Conservation (phyloP, 2,329 filamentous ascomycete genomes). For the Fusarium sp. region DNA sequence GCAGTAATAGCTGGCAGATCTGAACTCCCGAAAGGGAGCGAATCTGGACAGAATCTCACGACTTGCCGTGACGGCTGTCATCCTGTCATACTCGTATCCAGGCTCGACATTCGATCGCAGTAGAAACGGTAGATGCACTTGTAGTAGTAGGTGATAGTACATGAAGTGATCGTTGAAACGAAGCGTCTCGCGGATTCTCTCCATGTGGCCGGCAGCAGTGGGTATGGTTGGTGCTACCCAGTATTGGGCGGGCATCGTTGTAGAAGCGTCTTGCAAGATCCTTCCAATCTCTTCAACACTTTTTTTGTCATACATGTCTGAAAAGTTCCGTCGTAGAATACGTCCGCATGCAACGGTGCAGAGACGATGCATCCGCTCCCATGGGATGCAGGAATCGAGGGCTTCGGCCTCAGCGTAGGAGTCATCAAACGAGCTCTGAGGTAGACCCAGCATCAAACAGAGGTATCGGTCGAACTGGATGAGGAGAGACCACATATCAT, state of each 20-base stretch:
- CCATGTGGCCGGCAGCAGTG: slow-evolving; percentile 19
- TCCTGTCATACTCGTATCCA: slow-evolving; percentile 60
- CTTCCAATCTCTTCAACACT: slow-evolving; percentile 57
- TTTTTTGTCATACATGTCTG: slow-evolving; percentile 33
- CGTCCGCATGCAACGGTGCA: slow-evolving; percentile 56
- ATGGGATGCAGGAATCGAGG: slow-evolving; percentile 47
- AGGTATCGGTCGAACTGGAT: slow-evolving; percentile 60
- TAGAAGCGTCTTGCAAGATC: slow-evolving; percentile 58
- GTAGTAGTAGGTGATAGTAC: slow-evolving; percentile 63
- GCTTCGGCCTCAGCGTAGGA: slow-evolving; percentile 47
- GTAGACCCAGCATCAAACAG: slow-evolving; percentile 60
- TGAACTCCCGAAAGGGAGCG: slow-evolving; percentile 55
- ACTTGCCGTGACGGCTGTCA: slow-evolving; percentile 58
- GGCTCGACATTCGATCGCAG: slow-evolving; percentile 52
- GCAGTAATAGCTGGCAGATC: slow-evolving; percentile 54
- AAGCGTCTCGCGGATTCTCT: slow-evolving; percentile 45
- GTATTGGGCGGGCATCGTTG: slow-evolving; percentile 58
- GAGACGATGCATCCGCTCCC: slow-evolving; percentile 59
- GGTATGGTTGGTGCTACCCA: slow-evolving; percentile 55
- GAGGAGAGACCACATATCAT: slow-evolving; percentile 60
- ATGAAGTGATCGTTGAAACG: slow-evolving; percentile 60
- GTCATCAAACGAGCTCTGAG: slow-evolving; percentile 55
- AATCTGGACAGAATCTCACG: slow-evolving; percentile 63
- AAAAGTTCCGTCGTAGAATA: slow-evolving; percentile 61
- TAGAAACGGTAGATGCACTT: slow-evolving; percentile 67